Evolutionary conservation across 805 yeast genomes (phyloP), one percentile per base, ranked within the genome.

Genomic region (Wickerhamiella dianesei): DNA sequence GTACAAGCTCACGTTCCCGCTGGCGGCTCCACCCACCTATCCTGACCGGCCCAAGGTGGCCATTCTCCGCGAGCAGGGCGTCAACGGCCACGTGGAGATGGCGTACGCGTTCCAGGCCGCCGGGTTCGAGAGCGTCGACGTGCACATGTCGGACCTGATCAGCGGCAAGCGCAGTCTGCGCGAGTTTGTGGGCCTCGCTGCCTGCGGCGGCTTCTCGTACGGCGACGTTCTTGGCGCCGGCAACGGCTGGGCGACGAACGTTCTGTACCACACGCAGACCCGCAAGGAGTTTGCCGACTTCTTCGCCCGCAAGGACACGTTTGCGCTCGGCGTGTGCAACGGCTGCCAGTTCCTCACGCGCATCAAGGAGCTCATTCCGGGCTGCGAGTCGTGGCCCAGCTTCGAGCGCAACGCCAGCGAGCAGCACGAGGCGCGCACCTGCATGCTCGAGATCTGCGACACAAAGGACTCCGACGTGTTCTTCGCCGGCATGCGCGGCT

Each of bases 191-290:
- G 98, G 98, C 52, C 58, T 92, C 43, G 97, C 96, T 40, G 97
- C 97, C 3, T 94, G 98, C 69, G 98, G 98, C 66, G 98, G 98
- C 14, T 92, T 92, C 72, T 86, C 96, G 1, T 92, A 88, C 61
- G 98, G 98, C 73, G 98, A 92, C 67, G 98, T 92, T 43, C 72
- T 92, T 50, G 98, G 98, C 56, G 98, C 98, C 35, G 98, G 96
- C 62, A 82, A 89, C 46, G 98, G 98, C 49, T 92, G 98, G 98
- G 98, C 98, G 49, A 87, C 86, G 61, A 85, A 96, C 16, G 95
- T 92, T 8, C 68, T 92, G 54, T 87, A 80, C 74, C 82, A 89
- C 61, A 84, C 77, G 35, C 70, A 67, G 46, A 82, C 89, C 35
- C 78, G 92, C 61, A 59, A 71, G 21, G 88, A 85, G 68, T 92